Evolutionary conservation across 2,329 filamentous ascomycete species (phyloP), one percentile per base, ranked within the genome.

Genomic region (Trichophyton mentagrophytes): DNA sequence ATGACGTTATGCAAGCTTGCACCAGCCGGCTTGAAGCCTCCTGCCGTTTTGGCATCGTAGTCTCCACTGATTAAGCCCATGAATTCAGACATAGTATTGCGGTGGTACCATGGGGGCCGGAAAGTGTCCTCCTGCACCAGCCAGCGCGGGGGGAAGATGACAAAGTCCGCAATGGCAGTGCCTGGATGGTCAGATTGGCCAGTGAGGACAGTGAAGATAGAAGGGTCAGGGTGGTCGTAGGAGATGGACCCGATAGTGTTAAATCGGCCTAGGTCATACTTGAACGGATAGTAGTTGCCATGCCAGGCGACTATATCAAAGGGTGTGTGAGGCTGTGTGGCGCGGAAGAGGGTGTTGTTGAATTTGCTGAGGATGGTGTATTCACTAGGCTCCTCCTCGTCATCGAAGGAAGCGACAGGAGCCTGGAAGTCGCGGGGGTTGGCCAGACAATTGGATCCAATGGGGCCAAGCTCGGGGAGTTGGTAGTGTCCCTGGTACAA

Each of bases 281-380:
- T 91, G 80, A 84, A 89, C 0, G 88, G 88, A 63, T 87, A 86
- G 73, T 90, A 90, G 64, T 84, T 87, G 51, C 88, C 88, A 69
- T 91, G 87, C 87, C 87, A 91, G 2, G 85, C 86, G 2, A 90
- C 87, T 0, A 91, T 82, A 66, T 91, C 87, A 67, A 90, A 91
- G 0, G 88, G 87, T 0, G 84, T 86, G 70, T 90, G 88, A 9
- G 78, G 71, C 73, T 90, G 87, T 47, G 71, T 77, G 5, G 85
- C 84, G 42, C 76, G 74, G 73, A 88, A 90, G 58, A 89, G 80
- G 55, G 79, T 77, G 65, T 86, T 85, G 69, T 84, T 83, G 68
- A 88, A 86, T 71, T 88, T 88, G 70, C 79, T 79, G 38, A 80
- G 79, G 40, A 89, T 73, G 7, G 76, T 80, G 70, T 80, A 82